phyloP scores from a whole-genome alignment of 192 early-diverging fungal genomes.

The Coemansia umbellata region DNA sequence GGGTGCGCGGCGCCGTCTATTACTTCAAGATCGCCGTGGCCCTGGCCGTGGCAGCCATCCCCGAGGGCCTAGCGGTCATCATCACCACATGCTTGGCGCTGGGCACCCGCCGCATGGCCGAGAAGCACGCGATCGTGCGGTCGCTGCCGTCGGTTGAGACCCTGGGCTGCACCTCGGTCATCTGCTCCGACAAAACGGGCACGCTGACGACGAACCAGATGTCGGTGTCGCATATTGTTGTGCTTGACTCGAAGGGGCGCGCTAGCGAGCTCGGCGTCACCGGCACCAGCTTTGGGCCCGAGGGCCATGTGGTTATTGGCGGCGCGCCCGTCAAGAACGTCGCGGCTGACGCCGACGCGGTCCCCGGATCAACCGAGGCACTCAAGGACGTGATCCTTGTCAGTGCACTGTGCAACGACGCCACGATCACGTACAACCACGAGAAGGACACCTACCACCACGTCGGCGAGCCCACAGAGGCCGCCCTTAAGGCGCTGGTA shows the following conservation, averaged over 20 bases:
- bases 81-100: conserved; percentile 97
- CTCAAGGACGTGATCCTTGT: conserved; percentile 48
- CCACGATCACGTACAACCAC: conserved; percentile 77
- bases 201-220: conserved; percentile 99
- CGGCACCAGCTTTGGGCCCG: conserved; percentile 85
- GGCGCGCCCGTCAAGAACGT: conserved; percentile 52
- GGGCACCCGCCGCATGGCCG: conserved; percentile 97
- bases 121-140: conserved; percentile 92
- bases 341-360: conserved; percentile 52
- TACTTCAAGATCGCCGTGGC: conserved; percentile 99
- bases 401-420: conserved; percentile 89
- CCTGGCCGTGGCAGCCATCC: conserved; percentile 97
- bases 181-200: conserved; percentile 99
- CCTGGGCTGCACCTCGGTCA: conserved; percentile 93
- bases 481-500: conserved; percentile 87
- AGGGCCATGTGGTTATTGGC: conserved; percentile 59
- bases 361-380: conserved; percentile 70
- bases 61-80: conserved; percentile 97
- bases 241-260: conserved; percentile 51
- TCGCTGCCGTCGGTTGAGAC: conserved; percentile 92
- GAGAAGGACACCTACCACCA: conserved; percentile 61
- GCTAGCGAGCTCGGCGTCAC: conserved; percentile 72
- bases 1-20: conserved; percentile 94
- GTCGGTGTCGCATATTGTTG: conserved; percentile 69
- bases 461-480: conserved; percentile 98